These are phyloP conservation scores for Daedaleopsis nitida DNA, from an alignment of 768 basidiomycete genomes.

Conservation along the genomic window DNA sequence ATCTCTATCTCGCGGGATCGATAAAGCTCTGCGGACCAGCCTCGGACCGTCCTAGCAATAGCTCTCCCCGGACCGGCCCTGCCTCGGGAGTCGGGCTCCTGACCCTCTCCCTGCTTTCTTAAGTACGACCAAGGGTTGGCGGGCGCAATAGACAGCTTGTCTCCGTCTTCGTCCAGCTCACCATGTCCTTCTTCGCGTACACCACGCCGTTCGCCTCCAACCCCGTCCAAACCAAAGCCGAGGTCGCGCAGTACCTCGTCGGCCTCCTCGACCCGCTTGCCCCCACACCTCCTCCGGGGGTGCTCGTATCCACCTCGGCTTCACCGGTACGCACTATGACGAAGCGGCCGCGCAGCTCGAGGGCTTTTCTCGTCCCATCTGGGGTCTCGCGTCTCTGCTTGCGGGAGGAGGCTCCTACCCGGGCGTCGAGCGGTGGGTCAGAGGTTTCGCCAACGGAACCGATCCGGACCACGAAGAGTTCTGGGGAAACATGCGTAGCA, in stretches of 20 bases:
- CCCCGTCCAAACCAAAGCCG: conserved; percentile 60
- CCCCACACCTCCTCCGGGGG: conserved; percentile 74
- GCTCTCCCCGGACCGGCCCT: conserved; percentile 17
- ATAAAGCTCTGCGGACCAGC: conserved; percentile 4
- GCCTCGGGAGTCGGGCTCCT: conserved; percentile 19
- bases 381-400: conserved; percentile 70
- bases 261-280: conserved; percentile 67
- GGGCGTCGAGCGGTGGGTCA: conserved; percentile 62
- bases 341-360: conserved; percentile 73
- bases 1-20: not conserved
- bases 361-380: conserved; percentile 75
- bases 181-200: conserved; percentile 27
- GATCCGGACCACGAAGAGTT: conserved; percentile 67
- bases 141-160: not conserved
- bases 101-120: conserved; percentile 6
- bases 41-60: conserved; percentile 18
- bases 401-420: conserved; percentile 63
- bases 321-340: conserved; percentile 74
- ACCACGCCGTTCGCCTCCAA: conserved; percentile 54
- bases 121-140: not conserved
- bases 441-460: conserved; percentile 69
- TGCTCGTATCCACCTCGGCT: conserved; percentile 67
- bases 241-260: conserved; percentile 57
- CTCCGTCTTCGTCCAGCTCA: not conserved
- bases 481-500: conserved; percentile 75